These are phyloP conservation scores for Phytophthora europaea DNA, from an alignment of 352 stramenopile genomes.

Conservation along the genomic window DNA sequence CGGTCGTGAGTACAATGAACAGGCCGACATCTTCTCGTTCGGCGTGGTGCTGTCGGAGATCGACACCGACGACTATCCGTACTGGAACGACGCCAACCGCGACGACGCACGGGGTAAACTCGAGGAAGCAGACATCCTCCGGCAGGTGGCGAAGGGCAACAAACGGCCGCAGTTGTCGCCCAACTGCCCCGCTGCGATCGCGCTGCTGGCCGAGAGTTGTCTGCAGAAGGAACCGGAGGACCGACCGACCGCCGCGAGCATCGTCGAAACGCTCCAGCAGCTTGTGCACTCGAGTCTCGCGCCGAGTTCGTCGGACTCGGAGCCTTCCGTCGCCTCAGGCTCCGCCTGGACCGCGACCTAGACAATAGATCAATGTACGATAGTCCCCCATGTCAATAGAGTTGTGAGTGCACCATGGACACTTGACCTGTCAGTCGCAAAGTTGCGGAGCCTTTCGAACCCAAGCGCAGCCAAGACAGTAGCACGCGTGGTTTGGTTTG, in stretches of 20 bases:
- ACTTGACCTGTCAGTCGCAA: not conserved
- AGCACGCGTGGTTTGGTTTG: constrained; percentile 5
- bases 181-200: constrained; percentile 41
- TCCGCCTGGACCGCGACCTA: constrained; percentile 30
- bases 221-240: constrained; percentile 45
- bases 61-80: constrained; percentile 53
- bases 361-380: not conserved
- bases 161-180: constrained; percentile 45
- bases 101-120: constrained; percentile 34
- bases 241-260: constrained; percentile 38
- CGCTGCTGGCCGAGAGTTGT: constrained; percentile 48
- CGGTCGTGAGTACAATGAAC: constrained; percentile 46
- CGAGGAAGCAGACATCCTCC: constrained; percentile 47
- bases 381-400: constrained; percentile 1
- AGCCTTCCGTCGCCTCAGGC: constrained; percentile 25
- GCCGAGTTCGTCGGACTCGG: constrained; percentile 27
- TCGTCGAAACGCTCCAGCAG: constrained; percentile 40
- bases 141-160: constrained; percentile 36
- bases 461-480: constrained; percentile 20
- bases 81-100: constrained; percentile 43
- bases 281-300: constrained; percentile 27
- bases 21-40: constrained; percentile 54
- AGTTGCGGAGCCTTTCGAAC: not conserved
- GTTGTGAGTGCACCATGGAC: not conserved
- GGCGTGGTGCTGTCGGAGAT: constrained; percentile 54